Conservation (phyloP, 176 grass and related monocot genomes). For the Saccharum spontaneum region DNA sequence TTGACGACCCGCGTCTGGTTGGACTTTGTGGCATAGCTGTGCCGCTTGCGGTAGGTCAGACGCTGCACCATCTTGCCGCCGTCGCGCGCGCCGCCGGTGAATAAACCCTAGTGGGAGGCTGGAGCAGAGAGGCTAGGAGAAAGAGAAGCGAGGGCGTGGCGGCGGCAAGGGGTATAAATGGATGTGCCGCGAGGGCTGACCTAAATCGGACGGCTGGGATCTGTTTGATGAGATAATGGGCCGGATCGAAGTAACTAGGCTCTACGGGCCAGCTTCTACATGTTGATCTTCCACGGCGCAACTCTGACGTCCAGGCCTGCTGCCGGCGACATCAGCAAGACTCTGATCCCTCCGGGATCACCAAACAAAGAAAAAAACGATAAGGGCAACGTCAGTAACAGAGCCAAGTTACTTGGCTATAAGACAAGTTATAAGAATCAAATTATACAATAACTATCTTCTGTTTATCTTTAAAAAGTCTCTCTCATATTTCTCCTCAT, state of each 20-base stretch:
- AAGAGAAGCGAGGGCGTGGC: constrained; percentile 24
- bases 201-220: constrained; percentile 61
- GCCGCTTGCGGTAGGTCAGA: constrained; percentile 87
- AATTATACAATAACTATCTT: no score
- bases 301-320: no score
- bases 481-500: no score
- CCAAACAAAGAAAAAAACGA: no score
- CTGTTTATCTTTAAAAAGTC: no score
- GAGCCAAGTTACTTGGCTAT: no score
- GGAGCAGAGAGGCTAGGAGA: background rate
- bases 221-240: background rate
- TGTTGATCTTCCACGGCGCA: no score
- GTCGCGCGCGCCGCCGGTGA: background rate
- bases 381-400: no score
- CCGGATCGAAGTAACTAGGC: background rate
- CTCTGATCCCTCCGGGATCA: no score
- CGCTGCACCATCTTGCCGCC: constrained; percentile 72
- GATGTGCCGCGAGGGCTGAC: constrained; percentile 9
- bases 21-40: constrained; percentile 97
- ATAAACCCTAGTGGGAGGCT: constrained; percentile 29
- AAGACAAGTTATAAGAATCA: no score
- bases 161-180: constrained; percentile 41
- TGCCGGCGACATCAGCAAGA: no score
- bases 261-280: background rate
- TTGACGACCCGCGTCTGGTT: constrained; percentile 97